Evolutionary conservation across 2,329 filamentous ascomycete species (phyloP), one percentile per base, ranked within the genome.

Genomic region (Pseudonectria buxi): DNA sequence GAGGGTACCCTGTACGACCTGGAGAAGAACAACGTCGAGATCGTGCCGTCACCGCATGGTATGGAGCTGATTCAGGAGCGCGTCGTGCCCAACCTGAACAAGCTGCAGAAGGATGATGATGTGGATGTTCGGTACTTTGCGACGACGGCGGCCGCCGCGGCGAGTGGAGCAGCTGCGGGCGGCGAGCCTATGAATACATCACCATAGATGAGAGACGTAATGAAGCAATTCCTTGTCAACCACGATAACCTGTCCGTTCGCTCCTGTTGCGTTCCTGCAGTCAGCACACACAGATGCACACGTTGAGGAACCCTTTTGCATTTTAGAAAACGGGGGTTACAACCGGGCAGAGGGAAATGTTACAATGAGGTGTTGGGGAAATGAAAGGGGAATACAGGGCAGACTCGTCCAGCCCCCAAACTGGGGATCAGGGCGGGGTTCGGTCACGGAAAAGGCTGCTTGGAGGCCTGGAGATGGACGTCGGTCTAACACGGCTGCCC

Each of bases 41-140:
- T 68, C 43, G 64, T 66, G 51, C 76, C 86, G 14, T 88, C 86
- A 39, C 74, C 81, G 28, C 76, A 77, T 53, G 84, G 83, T 35
- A 76, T 81, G 53, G 81, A 89, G 54, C 72, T 95, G 47, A 92
- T 95, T 56, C 81, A 87, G 61, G 78, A 86, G 63, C 82, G 86
- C 56, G 82, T 96, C 57, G 67, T 95, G 56, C 89, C 90, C 16
- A 90, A 87, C 59, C 68, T 98, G 51, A 85, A 90, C 70, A 95
- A 95, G 71, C 73, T 98, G 55, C 89, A 95, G 71, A 85, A 90
- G 67, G 92, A 98, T 59, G 86, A 94, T 49, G 92, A 98, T 67
- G 90, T 96, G 51, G 92, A 98, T 67, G 92, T 98, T 56, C 81
- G 92, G 62, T 98, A 90, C 71, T 98, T 95, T 67, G 92, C 92